A percentile compares a stretch with the other conserved stretches of the same genome.
Evolutionary conservation across 2,329 filamentous ascomycete genomes (phyloP).

Genomic region (Thermothelomyces thermophilus): DNA sequence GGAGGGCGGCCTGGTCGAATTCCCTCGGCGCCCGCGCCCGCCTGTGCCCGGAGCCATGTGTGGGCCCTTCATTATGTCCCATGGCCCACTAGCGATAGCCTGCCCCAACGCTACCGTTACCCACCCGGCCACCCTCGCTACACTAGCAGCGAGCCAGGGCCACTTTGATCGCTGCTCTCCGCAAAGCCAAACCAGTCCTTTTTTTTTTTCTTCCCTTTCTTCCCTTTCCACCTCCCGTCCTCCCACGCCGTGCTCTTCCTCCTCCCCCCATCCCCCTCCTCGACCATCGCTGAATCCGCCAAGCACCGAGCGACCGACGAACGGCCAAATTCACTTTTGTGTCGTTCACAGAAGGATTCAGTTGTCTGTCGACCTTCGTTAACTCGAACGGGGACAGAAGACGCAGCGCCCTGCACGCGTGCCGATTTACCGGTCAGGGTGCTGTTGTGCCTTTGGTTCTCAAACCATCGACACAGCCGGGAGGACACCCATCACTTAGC

Average conservation of each 20-base stretch:
- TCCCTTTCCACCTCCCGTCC: conserved; percentile 18
- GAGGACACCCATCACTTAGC: conserved; percentile 14
- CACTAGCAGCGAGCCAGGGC: neutral
- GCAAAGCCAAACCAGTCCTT: conserved; percentile 13
- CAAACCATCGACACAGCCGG: conserved; percentile 12
- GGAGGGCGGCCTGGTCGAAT: neutral
- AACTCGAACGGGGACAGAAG: conserved; percentile 18
- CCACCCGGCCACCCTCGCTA: conserved; percentile 4
- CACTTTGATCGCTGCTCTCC: conserved; percentile 9
- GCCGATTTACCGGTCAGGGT: conserved; percentile 21
- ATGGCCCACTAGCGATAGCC: conserved; percentile 3
- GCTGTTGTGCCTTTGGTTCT: conserved; percentile 17
- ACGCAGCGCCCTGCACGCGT: conserved; percentile 16
- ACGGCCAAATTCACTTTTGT: conserved; percentile 37
- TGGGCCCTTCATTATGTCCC: conserved; percentile 12
- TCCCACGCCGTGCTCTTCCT: conserved; percentile 21
- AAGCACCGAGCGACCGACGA: conserved; percentile 23
- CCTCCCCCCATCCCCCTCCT: conserved; percentile 17
- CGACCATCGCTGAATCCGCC: conserved; percentile 23
- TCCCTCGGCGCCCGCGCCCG: conserved; percentile 12
- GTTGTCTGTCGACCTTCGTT: conserved; percentile 22
- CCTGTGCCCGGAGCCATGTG: conserved; percentile 13
- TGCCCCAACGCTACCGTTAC: conserved; percentile 16
- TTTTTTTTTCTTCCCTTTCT: conserved; percentile 24
- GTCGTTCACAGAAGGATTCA: conserved; percentile 30